These are phyloP conservation scores for Pleurotus djamor DNA, from an alignment of 768 basidiomycete species.

Conservation along the genomic window DNA sequence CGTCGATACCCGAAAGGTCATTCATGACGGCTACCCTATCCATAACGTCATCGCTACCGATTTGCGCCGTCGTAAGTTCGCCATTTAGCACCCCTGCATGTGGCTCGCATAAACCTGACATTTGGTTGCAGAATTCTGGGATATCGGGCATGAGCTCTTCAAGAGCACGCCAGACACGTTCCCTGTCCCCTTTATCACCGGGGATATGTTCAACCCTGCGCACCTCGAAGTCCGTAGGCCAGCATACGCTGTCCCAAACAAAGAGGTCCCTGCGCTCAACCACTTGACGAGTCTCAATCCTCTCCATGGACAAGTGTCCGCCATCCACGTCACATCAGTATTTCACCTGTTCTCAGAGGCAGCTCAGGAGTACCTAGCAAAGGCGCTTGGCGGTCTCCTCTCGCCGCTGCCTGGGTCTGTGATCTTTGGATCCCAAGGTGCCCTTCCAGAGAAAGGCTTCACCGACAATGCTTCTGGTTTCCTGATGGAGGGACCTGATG, in stretches of 20 bases:
- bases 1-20: conserved; percentile 20
- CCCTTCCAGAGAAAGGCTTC: conserved; percentile 27
- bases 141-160: conserved; percentile 46
- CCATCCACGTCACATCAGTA: conserved; percentile 36
- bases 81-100: not conserved
- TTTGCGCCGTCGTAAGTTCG: conserved; percentile 15
- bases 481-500: conserved; percentile 1
- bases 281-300: conserved; percentile 21
- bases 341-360: conserved; percentile 35
- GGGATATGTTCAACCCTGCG: conserved; percentile 35
- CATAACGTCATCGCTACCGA: conserved; percentile 20
- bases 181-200: conserved; percentile 39
- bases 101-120: not conserved
- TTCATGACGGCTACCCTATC: conserved; percentile 20
- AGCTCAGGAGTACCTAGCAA: conserved; percentile 25
- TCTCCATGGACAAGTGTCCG: conserved; percentile 41
- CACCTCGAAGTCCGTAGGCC: conserved; percentile 24
- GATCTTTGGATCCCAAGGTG: conserved; percentile 35
- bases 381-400: conserved; percentile 26
- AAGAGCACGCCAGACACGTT: conserved; percentile 33
- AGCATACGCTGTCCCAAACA: conserved; percentile 2
- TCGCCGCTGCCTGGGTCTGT: conserved; percentile 29
- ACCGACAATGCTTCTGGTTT: conserved; percentile 1
- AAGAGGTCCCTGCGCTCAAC: conserved; percentile 10
- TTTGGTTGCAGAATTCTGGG: conserved; percentile 37